Conservation (phyloP, 306 rosid species). For the Vachellia pachyceras region DNA sequence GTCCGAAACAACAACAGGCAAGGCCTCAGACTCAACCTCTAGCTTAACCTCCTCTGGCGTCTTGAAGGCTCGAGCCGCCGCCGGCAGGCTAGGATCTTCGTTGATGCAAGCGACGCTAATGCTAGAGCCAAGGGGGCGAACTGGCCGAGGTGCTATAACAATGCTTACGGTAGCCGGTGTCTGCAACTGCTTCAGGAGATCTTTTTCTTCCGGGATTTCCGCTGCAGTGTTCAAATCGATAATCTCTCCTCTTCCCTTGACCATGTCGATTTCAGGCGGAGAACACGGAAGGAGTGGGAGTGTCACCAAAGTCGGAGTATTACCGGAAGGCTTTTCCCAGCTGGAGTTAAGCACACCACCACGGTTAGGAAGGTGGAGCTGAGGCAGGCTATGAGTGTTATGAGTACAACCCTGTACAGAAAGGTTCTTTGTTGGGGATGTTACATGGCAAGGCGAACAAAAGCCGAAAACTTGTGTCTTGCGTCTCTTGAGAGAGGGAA, state of each 20-base stretch:
- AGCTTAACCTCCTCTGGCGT: conserved; percentile 64
- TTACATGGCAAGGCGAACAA: conserved; percentile 31
- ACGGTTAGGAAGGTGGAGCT: conserved; percentile 44
- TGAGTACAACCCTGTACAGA: conserved; percentile 54
- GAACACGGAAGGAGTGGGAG: conserved; percentile 60
- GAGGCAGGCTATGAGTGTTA: conserved; percentile 41
- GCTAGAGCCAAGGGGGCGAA: conserved; percentile 81
- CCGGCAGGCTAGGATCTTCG: conserved; percentile 36
- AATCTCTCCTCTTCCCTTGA: conserved; percentile 4
- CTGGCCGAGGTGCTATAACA: conserved; percentile 74
- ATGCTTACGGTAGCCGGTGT: conserved; percentile 31
- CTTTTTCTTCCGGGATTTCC: conserved; percentile 74
- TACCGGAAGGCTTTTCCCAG: conserved; percentile 14
- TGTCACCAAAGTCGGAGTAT: conserved; percentile 41
- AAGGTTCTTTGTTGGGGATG: background rate
- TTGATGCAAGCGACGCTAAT: conserved; percentile 69
- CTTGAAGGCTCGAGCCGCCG: conserved; percentile 31
- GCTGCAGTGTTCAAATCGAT: conserved; percentile 53
- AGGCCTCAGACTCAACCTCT: conserved; percentile 67
- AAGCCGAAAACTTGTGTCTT: conserved; percentile 52
- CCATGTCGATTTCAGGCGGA: conserved; percentile 17
- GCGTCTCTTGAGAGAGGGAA: conserved; percentile 59
- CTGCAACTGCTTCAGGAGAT: conserved; percentile 66
- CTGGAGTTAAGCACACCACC: conserved; percentile 16
- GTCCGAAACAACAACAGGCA: conserved; percentile 82